These are phyloP conservation scores for Avena eriantha DNA, from an alignment of 176 grass and related monocot species.

Conservation along the genomic window DNA sequence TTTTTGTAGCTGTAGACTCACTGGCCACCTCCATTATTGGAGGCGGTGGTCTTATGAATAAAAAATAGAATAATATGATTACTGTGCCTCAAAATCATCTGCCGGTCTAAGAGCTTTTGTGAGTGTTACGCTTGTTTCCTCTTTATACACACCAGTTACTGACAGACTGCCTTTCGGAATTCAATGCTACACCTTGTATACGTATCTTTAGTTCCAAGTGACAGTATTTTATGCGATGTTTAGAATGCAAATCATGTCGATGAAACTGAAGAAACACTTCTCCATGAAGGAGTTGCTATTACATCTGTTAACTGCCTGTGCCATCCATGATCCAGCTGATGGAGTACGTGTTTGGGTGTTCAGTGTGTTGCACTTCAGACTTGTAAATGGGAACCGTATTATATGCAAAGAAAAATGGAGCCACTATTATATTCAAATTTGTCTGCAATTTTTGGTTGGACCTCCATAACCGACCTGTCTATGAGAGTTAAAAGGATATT, in stretches of 20 bases:
- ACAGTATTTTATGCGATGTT: neutral
- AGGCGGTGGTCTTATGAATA: conserved; percentile 38
- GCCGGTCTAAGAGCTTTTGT: neutral
- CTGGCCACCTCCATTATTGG: neutral
- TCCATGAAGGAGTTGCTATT: neutral
- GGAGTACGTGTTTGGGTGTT: neutral
- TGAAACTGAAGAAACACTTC: neutral
- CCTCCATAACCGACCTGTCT: neutral
- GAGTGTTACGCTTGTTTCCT: no score
- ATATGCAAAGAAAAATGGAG: neutral
- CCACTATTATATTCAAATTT: neutral
- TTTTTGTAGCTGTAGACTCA: conserved; percentile 54
- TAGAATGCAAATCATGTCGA: neutral
- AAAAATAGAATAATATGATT: conserved; percentile 25
- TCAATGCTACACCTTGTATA: neutral
- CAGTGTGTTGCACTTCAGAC: neutral
- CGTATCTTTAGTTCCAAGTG: neutral
- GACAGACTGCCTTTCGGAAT: neutral
- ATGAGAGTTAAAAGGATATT: neutral
- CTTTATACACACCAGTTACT: neutral
- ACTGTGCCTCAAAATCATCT: neutral
- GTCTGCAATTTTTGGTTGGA: neutral
- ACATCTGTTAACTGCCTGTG: neutral
- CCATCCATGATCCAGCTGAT: neutral
- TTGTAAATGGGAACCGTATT: neutral